Evolutionary conservation across 2,329 filamentous ascomycete genomes (phyloP).

Genomic region (Trichoderma sp.): DNA sequence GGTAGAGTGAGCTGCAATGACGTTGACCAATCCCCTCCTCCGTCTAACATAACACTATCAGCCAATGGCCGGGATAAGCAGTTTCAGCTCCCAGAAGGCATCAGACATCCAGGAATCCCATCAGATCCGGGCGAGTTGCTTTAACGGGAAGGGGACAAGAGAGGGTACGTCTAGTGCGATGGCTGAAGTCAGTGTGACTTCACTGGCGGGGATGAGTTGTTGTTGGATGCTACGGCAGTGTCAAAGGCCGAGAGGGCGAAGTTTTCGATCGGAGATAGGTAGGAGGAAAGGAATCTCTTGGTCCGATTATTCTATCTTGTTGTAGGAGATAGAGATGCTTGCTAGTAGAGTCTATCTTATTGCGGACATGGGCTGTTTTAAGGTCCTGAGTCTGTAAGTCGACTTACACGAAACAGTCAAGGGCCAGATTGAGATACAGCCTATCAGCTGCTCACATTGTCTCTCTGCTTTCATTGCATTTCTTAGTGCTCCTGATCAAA

Average conservation of each 20-base stretch:
- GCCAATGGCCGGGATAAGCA: neutral
- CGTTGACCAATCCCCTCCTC: neutral
- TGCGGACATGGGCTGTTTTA: no score
- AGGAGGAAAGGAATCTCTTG: no score
- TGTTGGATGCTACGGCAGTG: neutral
- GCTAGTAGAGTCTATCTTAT: no score
- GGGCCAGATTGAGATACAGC: no score
- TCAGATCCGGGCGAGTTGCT: neutral
- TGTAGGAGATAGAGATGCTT: no score
- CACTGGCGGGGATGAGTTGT: neutral
- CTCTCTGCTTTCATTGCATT: no score
- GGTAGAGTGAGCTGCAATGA: neutral
- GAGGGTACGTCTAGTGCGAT: neutral
- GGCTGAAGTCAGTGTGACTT: constrained; percentile 25
- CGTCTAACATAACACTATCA: neutral
- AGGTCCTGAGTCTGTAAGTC: no score
- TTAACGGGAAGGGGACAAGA: neutral
- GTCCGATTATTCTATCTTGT: no score
- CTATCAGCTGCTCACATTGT: no score
- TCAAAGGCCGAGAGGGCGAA: neutral
- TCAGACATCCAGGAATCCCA: neutral
- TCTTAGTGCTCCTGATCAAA: no score
- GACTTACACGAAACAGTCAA: no score
- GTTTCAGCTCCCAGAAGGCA: neutral
- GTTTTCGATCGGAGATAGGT: neutral